These are phyloP conservation scores for Globisporangium lucens DNA, from an alignment of 352 stramenopile species.

Conservation along the genomic window DNA sequence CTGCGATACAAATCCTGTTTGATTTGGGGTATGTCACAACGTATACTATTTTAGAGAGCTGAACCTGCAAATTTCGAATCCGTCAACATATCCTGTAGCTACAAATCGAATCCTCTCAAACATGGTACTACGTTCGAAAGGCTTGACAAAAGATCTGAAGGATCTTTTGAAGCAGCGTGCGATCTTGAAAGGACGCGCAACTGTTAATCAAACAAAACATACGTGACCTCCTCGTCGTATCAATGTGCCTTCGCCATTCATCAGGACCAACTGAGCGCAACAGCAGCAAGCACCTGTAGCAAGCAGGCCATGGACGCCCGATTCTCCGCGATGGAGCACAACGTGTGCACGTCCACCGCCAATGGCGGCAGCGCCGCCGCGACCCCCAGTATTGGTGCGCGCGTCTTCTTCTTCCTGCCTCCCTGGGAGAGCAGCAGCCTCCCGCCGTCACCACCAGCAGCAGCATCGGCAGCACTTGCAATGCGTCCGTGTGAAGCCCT, in stretches of 20 bases:
- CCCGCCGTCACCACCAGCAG: slow-evolving; percentile 23
- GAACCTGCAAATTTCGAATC: not conserved
- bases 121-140: not conserved
- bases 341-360: not conserved
- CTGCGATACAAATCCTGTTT: too few species aligned
- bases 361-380: not conserved
- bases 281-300: not conserved
- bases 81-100: not conserved
- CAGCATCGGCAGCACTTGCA: slow-evolving; percentile 14
- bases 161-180: not conserved
- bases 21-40: too few species aligned
- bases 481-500: slow-evolving; percentile 20
- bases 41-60: too few species aligned
- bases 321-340: not conserved
- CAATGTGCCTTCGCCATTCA: too few species aligned
- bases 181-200: not conserved
- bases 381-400: not conserved
- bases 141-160: not conserved
- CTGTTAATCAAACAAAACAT: too few species aligned
- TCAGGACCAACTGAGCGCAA: not conserved
- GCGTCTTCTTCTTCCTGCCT: slow-evolving; percentile 5
- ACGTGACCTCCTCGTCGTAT: not conserved
- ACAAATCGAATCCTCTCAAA: not conserved
- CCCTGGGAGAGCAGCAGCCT: slow-evolving; percentile 10
- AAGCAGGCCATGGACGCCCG: slow-evolving; percentile 1